Evolutionary conservation across 345 rosid genomes (phyloP).

Genomic region (Hibiscus trionum): DNA sequence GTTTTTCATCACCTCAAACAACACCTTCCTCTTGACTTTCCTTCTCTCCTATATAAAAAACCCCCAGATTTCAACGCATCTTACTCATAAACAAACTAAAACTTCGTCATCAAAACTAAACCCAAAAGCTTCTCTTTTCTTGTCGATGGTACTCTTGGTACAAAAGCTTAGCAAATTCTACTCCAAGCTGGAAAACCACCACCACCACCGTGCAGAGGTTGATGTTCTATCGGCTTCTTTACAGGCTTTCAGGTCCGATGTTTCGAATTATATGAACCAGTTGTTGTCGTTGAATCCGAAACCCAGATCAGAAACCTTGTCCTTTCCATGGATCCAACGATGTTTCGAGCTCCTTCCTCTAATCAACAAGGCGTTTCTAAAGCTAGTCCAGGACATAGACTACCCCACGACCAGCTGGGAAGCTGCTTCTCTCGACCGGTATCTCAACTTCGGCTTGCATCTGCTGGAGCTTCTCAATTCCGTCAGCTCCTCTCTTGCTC

Average conservation of each 20-base stretch:
- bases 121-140: not conserved
- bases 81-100: not conserved
- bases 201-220: slow-evolving; percentile 5
- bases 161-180: slow-evolving; percentile 29
- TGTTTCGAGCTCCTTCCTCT: slow-evolving; percentile 36
- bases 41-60: slow-evolving; percentile 2
- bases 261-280: slow-evolving; percentile 21
- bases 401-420: slow-evolving; percentile 43
- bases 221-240: slow-evolving; percentile 30
- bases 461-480: slow-evolving; percentile 43
- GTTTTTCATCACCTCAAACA: not conserved
- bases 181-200: slow-evolving; percentile 39
- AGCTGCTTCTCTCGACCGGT: slow-evolving; percentile 26
- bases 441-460: slow-evolving; percentile 39
- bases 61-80: not conserved
- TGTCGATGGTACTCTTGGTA: slow-evolving; percentile 32
- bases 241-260: slow-evolving; percentile 25
- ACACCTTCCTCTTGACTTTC: not conserved
- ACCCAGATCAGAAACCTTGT: slow-evolving; percentile 24
- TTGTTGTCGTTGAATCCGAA: slow-evolving; percentile 12
- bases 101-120: not conserved
- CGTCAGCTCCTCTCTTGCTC: slow-evolving; percentile 34
- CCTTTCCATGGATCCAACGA: slow-evolving; percentile 33
- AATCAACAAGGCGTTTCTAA: slow-evolving; percentile 43
- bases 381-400: slow-evolving; percentile 41